phyloP scores from a whole-genome alignment of 257 asterid genomes.

The Solanum lycopersicoides region DNA sequence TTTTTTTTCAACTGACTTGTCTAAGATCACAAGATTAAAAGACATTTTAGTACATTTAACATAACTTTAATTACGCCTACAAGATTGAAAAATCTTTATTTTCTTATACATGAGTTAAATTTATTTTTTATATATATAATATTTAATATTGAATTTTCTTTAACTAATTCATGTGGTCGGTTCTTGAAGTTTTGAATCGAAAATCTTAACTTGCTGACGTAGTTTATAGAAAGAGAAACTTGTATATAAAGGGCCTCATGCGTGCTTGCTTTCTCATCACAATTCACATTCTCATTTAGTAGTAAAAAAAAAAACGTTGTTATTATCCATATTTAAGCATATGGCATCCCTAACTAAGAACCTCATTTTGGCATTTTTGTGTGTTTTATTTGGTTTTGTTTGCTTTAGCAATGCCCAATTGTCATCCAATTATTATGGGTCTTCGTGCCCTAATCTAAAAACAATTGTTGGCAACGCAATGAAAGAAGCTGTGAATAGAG shows the following conservation, averaged over 20 bases:
- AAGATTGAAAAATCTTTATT: no score
- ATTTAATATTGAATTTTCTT: neutral
- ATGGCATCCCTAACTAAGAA: neutral
- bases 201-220: neutral
- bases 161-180: no score
- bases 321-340: neutral
- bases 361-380: neutral
- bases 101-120: no score
- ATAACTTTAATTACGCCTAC: neutral
- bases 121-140: no score
- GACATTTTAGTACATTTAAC: no score
- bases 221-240: neutral
- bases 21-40: no score
- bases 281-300: neutral
- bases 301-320: neutral
- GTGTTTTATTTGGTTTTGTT: neutral
- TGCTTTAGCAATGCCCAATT: constrained; percentile 34
- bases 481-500: constrained; percentile 32
- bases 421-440: constrained; percentile 27
- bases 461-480: constrained; percentile 28
- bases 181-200: no score
- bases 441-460: constrained; percentile 32
- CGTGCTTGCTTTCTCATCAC: neutral
- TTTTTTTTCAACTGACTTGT: neutral
- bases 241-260: neutral